A percentile compares a stretch with the other conserved stretches of the same genome.
Conservation (phyloP, 2,329 filamentous ascomycete species). For the Sporothrix globosa region DNA sequence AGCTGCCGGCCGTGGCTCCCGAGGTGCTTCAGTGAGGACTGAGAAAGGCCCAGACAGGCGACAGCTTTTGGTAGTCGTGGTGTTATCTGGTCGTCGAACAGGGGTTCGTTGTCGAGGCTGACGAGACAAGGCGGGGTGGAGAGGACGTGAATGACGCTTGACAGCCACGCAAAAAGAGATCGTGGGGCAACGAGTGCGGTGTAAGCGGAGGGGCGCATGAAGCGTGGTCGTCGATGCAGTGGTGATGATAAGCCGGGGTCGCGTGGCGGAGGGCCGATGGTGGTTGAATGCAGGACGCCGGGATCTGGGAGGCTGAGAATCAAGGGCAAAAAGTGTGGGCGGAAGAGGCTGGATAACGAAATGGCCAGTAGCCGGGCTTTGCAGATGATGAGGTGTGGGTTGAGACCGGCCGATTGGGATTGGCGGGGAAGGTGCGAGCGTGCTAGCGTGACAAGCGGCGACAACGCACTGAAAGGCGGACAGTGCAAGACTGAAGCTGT, state of each 20-base stretch:
- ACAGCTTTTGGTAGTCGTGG: background rate
- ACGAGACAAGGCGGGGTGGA: slow-evolving; percentile 19
- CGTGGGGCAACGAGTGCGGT: background rate
- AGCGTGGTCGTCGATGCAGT: background rate
- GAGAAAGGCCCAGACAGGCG: background rate
- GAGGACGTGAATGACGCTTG: background rate
- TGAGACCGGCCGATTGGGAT: slow-evolving; percentile 27
- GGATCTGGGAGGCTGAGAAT: slow-evolving; percentile 10
- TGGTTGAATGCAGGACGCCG: slow-evolving; percentile 15
- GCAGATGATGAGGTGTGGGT: slow-evolving; percentile 1
- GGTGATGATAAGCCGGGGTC: slow-evolving; percentile 1
- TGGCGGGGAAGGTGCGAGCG: slow-evolving; percentile 29
- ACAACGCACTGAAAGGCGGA: slow-evolving; percentile 1
- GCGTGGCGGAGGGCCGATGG: background rate
- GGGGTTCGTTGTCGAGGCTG: slow-evolving; percentile 19
- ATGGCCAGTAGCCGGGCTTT: background rate
- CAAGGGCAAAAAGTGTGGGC: slow-evolving; percentile 17
- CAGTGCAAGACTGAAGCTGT: background rate
- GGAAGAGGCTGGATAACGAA: slow-evolving; percentile 15
- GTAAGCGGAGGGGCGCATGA: background rate
- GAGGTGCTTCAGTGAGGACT: background rate
- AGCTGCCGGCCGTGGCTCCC: background rate
- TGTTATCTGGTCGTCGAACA: slow-evolving; percentile 10
- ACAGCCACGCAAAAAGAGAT: background rate
- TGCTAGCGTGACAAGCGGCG: slow-evolving; percentile 10